Conservation (phyloP, 805 yeast species). For the Wickerhamiella australiensis region DNA sequence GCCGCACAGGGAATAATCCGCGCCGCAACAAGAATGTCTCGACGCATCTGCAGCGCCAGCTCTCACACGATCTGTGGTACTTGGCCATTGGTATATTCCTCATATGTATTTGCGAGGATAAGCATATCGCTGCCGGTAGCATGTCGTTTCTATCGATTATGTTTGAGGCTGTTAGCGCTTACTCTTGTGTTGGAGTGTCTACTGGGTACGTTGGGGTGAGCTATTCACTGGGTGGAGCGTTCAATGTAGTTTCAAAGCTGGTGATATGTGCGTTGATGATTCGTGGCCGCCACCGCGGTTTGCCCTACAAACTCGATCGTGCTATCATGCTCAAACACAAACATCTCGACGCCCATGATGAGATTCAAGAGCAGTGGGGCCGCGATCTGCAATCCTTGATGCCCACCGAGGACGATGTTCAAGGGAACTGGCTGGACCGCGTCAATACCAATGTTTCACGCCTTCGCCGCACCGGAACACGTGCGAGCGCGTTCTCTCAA, state of each 20-base stretch:
- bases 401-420: conserved; percentile 13
- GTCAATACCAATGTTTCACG: conserved; percentile 20
- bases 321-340: conserved; percentile 80
- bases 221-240: conserved; percentile 63
- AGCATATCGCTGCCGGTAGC: conserved; percentile 32
- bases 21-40: conserved; percentile 35
- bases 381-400: conserved; percentile 16
- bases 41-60: conserved; percentile 72
- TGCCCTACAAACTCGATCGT: conserved; percentile 86
- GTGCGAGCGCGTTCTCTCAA: neutral
- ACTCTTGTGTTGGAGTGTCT: conserved; percentile 92
- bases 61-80: conserved; percentile 92
- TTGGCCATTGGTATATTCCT: conserved; percentile 74
- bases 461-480: conserved; percentile 15
- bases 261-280: conserved; percentile 82
- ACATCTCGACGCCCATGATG: conserved; percentile 27
- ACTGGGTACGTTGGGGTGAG: conserved; percentile 61
- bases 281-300: conserved; percentile 92
- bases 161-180: conserved; percentile 87
- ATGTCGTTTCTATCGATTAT: conserved; percentile 43
- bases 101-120: conserved; percentile 76
- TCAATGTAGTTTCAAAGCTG: conserved; percentile 62
- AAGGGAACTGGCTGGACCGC: conserved; percentile 18
- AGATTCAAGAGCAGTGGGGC: conserved; percentile 19
- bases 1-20: neutral